Percentiles rank a stretch among this genome's conserved stretches.
Conservation (phyloP, 2,329 filamentous ascomycete genomes). For the Emydomyces testavorans region DNA sequence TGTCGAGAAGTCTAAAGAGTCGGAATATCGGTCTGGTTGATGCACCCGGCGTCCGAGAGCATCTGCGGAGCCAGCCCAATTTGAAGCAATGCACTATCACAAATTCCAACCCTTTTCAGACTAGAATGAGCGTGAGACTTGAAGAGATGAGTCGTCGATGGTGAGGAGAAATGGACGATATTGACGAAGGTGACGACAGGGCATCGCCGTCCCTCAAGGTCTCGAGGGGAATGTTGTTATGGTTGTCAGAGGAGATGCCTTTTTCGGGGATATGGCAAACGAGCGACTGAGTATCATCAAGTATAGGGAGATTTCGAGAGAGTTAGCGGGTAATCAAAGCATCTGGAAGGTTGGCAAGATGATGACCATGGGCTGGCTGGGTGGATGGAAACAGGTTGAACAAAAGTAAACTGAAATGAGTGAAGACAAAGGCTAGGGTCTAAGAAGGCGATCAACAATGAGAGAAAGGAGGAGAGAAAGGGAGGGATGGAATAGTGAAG, state of each 20-base stretch:
- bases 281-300: background rate
- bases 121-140: background rate
- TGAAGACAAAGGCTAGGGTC: background rate
- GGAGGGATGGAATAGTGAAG: background rate
- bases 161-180: background rate
- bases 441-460: background rate
- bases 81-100: background rate
- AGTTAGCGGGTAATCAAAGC: background rate
- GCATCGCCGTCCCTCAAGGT: background rate
- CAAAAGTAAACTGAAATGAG: background rate
- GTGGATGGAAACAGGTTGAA: background rate
- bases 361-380: background rate
- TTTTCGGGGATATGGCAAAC: slow-evolving; percentile 3
- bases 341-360: background rate
- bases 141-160: background rate
- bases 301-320: background rate
- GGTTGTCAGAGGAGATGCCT: background rate
- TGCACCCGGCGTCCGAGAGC: background rate
- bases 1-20: background rate
- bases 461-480: background rate
- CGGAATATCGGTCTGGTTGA: background rate
- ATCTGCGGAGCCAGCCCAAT: background rate
- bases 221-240: background rate
- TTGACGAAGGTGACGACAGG: background rate
- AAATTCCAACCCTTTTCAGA: background rate